A percentile compares a stretch with the other conserved stretches of the same genome.
Conservation (phyloP, 1,284 basidiomycete genomes). For the Cryptococcus sp. region DNA sequence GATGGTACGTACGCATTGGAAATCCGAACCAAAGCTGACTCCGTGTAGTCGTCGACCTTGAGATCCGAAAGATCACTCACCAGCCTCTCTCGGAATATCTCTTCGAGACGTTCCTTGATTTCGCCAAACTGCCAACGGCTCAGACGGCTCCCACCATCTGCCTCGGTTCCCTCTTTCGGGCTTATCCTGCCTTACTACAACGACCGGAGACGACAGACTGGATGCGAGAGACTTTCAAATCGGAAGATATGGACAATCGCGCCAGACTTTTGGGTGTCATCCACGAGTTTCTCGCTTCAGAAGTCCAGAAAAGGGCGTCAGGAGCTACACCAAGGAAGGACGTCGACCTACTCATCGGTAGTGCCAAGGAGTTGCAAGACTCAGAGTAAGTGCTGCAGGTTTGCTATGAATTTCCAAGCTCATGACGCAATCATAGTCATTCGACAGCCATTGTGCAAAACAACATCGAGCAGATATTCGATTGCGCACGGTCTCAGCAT, state of each 20-base stretch:
- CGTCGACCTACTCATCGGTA: constrained; percentile 91
- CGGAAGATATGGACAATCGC: constrained; percentile 68
- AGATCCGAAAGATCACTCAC: constrained; percentile 17
- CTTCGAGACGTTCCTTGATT: constrained; percentile 66
- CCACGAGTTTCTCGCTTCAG: constrained; percentile 82
- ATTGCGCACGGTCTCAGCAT: constrained; percentile 73
- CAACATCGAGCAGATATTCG: constrained; percentile 78
- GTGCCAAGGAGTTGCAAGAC: constrained; percentile 90
- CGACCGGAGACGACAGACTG: constrained; percentile 72
- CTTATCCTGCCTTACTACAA: constrained; percentile 86
- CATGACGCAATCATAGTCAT: constrained; percentile 61
- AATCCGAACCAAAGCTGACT: neutral
- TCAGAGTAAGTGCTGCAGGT: constrained; percentile 67
- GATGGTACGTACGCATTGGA: constrained; percentile 44
- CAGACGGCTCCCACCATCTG: constrained; percentile 60
- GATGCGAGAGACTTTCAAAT: constrained; percentile 83
- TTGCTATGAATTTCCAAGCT: neutral
- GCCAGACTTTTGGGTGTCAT: constrained; percentile 80
- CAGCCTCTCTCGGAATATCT: constrained; percentile 74
- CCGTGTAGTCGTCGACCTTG: constrained; percentile 12
- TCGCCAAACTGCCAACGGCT: constrained; percentile 35
- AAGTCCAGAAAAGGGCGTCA: constrained; percentile 68
- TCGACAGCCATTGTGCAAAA: constrained; percentile 91
- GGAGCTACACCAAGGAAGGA: constrained; percentile 55
- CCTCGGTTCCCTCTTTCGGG: constrained; percentile 90